Conservation (phyloP, 805 yeast genomes). For the Candida piceae region DNA sequence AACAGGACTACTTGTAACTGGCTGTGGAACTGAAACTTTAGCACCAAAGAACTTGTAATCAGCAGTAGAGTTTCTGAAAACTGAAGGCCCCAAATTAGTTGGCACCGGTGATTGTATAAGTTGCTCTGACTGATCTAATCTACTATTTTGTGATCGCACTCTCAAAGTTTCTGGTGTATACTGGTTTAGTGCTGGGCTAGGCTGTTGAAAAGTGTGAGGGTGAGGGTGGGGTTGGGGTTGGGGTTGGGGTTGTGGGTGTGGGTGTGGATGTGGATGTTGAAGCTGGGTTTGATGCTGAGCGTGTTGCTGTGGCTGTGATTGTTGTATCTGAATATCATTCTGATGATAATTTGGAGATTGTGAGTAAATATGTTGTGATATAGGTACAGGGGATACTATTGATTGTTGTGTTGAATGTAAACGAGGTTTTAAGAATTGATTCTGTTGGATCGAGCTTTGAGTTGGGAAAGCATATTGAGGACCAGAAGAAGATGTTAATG, state of each 20-base stretch:
- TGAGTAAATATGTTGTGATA: not conserved
- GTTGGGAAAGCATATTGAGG: constrained; percentile 1
- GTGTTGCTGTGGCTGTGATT: not conserved
- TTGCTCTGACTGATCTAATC: no score
- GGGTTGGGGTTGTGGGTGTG: no score
- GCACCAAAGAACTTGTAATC: constrained; percentile 14
- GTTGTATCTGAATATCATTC: not conserved
- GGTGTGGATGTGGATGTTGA: not conserved
- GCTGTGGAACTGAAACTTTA: constrained; percentile 10
- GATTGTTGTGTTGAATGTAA: not conserved
- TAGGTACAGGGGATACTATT: not conserved
- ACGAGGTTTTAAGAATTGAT: not conserved
- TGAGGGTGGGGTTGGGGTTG: no score
- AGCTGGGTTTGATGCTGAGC: not conserved
- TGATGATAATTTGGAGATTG: not conserved
- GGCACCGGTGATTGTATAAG: no score
- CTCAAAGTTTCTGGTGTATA: no score
- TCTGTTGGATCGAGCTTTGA: not conserved
- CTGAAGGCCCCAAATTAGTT: constrained; percentile 14
- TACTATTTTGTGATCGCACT: no score
- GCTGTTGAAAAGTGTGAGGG: no score
- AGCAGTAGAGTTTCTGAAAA: constrained; percentile 12
- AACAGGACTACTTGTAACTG: constrained; percentile 16
- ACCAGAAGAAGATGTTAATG: constrained; percentile 1
- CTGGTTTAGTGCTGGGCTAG: no score